Base-by-base conservation (phyloP, 164 flowering plant species). In the Piper longum region DNA sequence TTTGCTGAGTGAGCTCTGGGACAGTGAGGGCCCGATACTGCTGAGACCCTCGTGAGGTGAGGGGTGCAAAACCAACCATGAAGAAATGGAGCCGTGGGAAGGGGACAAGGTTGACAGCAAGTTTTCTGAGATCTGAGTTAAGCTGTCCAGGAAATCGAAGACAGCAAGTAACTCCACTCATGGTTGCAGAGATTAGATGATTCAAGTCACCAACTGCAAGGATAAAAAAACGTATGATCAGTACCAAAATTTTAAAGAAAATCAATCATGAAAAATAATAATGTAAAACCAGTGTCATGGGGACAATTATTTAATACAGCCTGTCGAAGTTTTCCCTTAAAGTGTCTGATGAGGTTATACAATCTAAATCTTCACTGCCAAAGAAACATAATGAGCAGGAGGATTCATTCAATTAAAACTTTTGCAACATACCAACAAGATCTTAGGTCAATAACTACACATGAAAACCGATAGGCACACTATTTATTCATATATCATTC, bases 131-230 rank as follows among this genome's bases (percentile, higher is more conserved):
- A 64, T 82, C 85, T 62, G 85, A 82, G 69, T 82, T 82, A 40
- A 82, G 79, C 67, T 82, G 86, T 44, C 86, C 86, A 60, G 86
- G 86, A 73, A 82, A 82, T 16, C 86, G 66, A 56, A 82, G 82
- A 75, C 86, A 82, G 72, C 86, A 82, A 51, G 86, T 82, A 36
- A 82, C 86, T 12, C 86, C 86, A 73, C 86, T 82, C 83, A 82
- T 82, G 58, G 86, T 82, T 61, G 83, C 85, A 68, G 83, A 79
- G 36, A 82, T 82, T 69, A 82, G 72, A 72, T 82, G 84, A 72
- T 83, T 83, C 66, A 83, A 72, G 72, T 83, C 87, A 66, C 87
- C 87, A 77, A 83, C 88, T 83, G 80, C 63, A 65, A 57, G 13
- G 63, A 43, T 42, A 43, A 42, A 9, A 41, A 55, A 42, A 26